Evolutionary conservation across 1,139 yeast genomes (phyloP), one percentile per base, ranked within the genome.

Genomic region (Saccharomyces hybrid): DNA sequence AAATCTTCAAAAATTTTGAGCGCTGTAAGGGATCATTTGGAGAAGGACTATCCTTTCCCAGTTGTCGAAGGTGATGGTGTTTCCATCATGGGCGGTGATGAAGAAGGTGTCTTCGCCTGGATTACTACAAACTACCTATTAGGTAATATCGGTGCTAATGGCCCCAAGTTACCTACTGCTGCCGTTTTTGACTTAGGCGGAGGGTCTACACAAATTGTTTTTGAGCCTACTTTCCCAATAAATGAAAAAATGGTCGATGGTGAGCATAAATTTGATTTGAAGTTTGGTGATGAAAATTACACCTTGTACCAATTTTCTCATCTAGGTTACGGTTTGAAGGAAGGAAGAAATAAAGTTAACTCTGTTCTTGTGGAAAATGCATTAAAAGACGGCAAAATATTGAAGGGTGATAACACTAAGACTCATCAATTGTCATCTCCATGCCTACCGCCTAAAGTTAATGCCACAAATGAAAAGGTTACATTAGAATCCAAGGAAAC

Each of bases 21-120:
- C 8, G 89, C 89, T 58, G 97, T 93, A 46, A 80, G 87, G 68
- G 66, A 69, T 14, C 95, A 89, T 68, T 76, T 93, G 58, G 88
- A 86, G 67, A 73, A 75, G 1, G 84, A 88, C 60, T 93, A 82
- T 70, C 98, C 98, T 52, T 95, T 93, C 75, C 86, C 97, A 1
- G 90, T 93, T 47, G 96, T 90, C 50, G 80, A 78, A 8, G 89
- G 84, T 51, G 87, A 88, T 57, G 97, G 97, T 55, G 79, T 93
- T 56, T 79, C 91, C 9, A 86, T 93, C 64, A 91, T 93, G 97
- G 93, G 88, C 56, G 99, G 99, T 62, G 85, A 82, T 58, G 96
- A 91, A 65, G 99, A 93, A 75, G 99, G 99, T 70, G 97, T 93
- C n/a, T 93, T 83, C 67, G 99, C 99, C 1, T 93, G 99, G 99